Conservation (phyloP, 495 filamentous ascomycete species). For the Aspergillus ostianus region DNA sequence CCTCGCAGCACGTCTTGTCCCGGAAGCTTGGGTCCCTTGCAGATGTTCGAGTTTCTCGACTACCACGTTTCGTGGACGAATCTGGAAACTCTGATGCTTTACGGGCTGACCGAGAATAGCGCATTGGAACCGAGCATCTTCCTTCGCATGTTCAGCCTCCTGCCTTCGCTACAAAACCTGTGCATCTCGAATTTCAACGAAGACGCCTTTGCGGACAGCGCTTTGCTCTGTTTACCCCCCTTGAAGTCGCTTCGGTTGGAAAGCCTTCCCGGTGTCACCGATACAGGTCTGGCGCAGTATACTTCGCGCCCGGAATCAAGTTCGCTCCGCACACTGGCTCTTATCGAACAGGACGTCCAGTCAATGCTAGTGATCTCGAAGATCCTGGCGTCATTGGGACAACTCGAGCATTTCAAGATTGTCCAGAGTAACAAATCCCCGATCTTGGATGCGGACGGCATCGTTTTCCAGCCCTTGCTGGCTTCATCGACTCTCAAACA, state of each 20-base stretch:
- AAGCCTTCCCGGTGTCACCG: constrained; percentile 73
- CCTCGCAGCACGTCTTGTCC: constrained; percentile 46
- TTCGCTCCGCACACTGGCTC: constrained; percentile 56
- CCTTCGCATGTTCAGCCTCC: constrained; percentile 60
- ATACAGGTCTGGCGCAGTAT: constrained; percentile 71
- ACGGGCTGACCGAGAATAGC: constrained; percentile 57
- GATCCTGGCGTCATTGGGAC: constrained; percentile 64
- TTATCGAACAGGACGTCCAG: constrained; percentile 65
- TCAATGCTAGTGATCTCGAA: constrained; percentile 71
- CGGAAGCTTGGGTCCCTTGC: constrained; percentile 56
- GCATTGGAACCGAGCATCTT: constrained; percentile 65
- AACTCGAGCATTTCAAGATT: constrained; percentile 65
- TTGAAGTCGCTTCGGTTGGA: constrained; percentile 74
- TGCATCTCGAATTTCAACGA: constrained; percentile 71
- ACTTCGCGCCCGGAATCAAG: constrained; percentile 56
- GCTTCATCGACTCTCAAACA: constrained; percentile 64
- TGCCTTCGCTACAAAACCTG: constrained; percentile 71
- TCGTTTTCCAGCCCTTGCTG: constrained; percentile 67
- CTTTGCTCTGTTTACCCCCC: constrained; percentile 66
- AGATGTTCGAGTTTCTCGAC: constrained; percentile 66
- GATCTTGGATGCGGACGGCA: constrained; percentile 53
- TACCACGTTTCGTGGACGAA: constrained; percentile 69
- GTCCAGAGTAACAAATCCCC: constrained; percentile 63
- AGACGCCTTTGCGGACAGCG: constrained; percentile 69
- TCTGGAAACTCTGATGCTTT: constrained; percentile 72